Conservation (phyloP, 305 asterid genomes). For the Ilex paraguariensis region DNA sequence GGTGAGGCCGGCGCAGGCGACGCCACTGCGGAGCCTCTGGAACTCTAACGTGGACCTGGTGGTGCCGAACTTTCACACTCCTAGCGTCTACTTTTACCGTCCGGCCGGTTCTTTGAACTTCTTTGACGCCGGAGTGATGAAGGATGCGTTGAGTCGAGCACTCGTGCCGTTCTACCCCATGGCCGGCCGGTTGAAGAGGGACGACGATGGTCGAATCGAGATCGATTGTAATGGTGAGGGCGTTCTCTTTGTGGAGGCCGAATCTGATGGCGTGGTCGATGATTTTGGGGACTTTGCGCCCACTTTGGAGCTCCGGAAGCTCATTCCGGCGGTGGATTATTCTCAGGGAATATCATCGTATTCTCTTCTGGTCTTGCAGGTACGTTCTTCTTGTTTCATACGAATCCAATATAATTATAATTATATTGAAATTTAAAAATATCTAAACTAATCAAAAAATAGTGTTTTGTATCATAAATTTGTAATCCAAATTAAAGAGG, state of each 20-base stretch:
- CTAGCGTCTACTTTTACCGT: conserved; percentile 75
- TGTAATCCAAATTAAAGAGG: no score
- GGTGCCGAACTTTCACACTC: conserved; percentile 79
- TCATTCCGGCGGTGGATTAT: conserved; percentile 78
- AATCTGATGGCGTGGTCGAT: conserved; percentile 51
- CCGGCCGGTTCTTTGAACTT: conserved; percentile 45
- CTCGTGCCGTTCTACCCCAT: conserved; percentile 79
- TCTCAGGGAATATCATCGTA: conserved; percentile 48
- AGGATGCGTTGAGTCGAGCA: conserved; percentile 59
- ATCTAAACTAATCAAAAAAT: no score
- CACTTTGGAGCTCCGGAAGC: conserved; percentile 61
- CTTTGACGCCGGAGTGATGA: conserved; percentile 55
- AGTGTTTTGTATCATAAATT: no score
- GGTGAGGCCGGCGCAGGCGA: conserved; percentile 62
- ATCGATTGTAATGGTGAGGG: conserved; percentile 77
- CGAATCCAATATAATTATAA: no score
- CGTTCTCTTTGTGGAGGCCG: conserved; percentile 72
- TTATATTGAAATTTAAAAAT: no score
- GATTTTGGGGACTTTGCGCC: conserved; percentile 81
- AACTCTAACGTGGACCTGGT: conserved; percentile 77
- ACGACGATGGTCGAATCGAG: conserved; percentile 72
- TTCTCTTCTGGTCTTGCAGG: conserved; percentile 74
- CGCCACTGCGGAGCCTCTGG: conserved; percentile 52
- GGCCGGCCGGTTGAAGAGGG: conserved; percentile 70
- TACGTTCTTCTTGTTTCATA: conserved; percentile 8